Percentiles rank a stretch among this genome's conserved stretches.
phyloP scores from a whole-genome alignment of 176 grass and related monocot species.

The Eragrostis nindensis region DNA sequence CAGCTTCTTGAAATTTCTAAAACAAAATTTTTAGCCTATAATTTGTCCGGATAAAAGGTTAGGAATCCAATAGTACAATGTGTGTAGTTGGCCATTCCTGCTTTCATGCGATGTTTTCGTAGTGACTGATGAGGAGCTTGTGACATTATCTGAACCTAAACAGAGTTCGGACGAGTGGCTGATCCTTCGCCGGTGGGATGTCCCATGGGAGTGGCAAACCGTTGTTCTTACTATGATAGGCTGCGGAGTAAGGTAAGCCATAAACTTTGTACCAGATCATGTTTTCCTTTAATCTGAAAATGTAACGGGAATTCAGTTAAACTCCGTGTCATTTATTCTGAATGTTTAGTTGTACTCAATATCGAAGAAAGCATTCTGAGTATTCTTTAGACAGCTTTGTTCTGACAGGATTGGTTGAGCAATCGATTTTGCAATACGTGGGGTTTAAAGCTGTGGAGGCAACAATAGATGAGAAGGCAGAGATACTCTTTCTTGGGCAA shows the following conservation, averaged over 20 bases:
- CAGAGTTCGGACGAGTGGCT: constrained; percentile 59
- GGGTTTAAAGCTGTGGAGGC: constrained; percentile 62
- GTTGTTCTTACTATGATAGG: constrained; percentile 68
- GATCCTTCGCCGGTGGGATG: constrained; percentile 82
- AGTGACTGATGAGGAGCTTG: neutral
- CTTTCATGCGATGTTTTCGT: constrained; percentile 14
- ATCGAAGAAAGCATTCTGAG: constrained; percentile 51
- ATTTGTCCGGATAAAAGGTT: neutral
- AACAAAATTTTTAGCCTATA: neutral
- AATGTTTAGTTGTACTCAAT: neutral
- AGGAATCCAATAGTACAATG: neutral
- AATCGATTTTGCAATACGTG: constrained; percentile 62
- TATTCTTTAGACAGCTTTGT: constrained; percentile 96
- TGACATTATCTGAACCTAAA: constrained; percentile 2
- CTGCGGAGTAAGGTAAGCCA: constrained; percentile 77
- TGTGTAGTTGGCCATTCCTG: constrained; percentile 5
- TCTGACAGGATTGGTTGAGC: constrained; percentile 90
- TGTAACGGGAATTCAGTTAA: neutral
- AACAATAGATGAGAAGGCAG: constrained; percentile 83
- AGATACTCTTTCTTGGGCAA: constrained; percentile 81
- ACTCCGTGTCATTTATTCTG: neutral
- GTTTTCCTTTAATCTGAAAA: neutral
- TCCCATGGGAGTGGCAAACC: constrained; percentile 93
- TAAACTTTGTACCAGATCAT: neutral
- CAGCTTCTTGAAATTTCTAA: constrained; percentile 7